A percentile compares a stretch with the other conserved stretches of the same genome.
These are phyloP conservation scores for Metarhizium humberi DNA, from an alignment of 2,329 filamentous ascomycete species.

Conservation along the genomic window DNA sequence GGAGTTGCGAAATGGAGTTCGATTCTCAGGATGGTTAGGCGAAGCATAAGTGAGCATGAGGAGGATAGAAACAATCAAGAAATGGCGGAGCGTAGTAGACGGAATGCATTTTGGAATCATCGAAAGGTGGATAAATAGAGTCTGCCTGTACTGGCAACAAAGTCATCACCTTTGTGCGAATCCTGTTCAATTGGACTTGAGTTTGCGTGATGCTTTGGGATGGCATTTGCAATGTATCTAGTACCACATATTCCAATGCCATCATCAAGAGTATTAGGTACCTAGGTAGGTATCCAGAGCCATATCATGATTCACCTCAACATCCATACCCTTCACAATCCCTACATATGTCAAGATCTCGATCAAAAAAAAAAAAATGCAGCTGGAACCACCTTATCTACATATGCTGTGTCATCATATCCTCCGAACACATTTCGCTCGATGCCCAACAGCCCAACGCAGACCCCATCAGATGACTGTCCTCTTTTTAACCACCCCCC, in stretches of 20 bases:
- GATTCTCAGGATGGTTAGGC: conserved; percentile 4
- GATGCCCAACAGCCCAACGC: not conserved
- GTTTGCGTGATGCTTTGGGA: no score
- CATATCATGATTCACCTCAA: no score
- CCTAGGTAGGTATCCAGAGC: no score
- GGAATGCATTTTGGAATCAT: not conserved
- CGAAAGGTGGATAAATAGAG: not conserved
- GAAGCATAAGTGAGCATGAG: not conserved
- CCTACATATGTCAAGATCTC: not conserved
- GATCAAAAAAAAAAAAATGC: not conserved
- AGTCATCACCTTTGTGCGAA: not conserved
- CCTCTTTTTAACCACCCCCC: not conserved
- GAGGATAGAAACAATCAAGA: not conserved
- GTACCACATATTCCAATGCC: not conserved
- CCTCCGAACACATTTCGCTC: not conserved
- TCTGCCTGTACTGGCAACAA: not conserved
- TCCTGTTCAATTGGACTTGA: not conserved
- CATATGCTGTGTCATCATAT: not conserved
- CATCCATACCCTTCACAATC: not conserved
- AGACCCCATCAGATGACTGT: not conserved
- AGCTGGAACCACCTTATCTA: not conserved
- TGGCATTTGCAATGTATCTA: not conserved
- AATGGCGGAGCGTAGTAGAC: not conserved
- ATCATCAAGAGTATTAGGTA: no score
- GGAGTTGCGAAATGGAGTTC: conserved; percentile 1